Base-by-base conservation (phyloP, 768 basidiomycete species). In the Ramaria sp. region DNA sequence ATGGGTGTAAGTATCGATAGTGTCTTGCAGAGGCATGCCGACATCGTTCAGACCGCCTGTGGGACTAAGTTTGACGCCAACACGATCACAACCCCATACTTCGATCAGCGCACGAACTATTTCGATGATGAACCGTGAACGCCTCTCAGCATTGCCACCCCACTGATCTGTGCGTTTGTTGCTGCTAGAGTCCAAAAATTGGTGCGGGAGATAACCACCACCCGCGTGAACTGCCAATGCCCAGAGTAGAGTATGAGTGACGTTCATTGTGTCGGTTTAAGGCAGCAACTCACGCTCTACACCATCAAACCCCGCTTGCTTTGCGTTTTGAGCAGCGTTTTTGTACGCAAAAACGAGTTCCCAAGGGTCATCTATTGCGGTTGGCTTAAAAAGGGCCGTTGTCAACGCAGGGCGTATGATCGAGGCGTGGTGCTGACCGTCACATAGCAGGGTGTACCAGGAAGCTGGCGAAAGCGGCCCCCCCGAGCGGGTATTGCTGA, bases 401-500 rank as follows among this genome's bases (percentile, higher is more conserved):
- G 39, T 41, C 8, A 41, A 16, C 20, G 18, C 34, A 16, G 10
- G 34, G 20, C 16, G n/a, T 37, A 5, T 3, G 10, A 41, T 3
- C 20, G 9, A 51, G 18, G 34, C 18, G 38, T 15, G 28, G 28
- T 13, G 59, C 71, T 52, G 52, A 74, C 73, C 2, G 67, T 69
- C n/a, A 69, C 69, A 56, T 71, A 71, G 43, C 69, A 70, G 20
- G 71, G 71, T 1, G 48, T 15, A 3, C 70, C 72, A 25, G 68
- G 66, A 30, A 76, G 58, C 52, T 66, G 64, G 41, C 71, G 65
- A 57, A 73, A 75, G 55, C 67, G 70, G 9, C 70, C 70, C 2
- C 72, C 70, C 25, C 71, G 64, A 4, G 73, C 73, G 20, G 69
- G 53, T 28, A 75, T 71, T 22, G 71, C 69, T 16, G 74, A 76